A percentile compares a stretch with the other conserved stretches of the same genome.
Conservation (phyloP, 768 basidiomycete genomes). For the Pholiota molesta region DNA sequence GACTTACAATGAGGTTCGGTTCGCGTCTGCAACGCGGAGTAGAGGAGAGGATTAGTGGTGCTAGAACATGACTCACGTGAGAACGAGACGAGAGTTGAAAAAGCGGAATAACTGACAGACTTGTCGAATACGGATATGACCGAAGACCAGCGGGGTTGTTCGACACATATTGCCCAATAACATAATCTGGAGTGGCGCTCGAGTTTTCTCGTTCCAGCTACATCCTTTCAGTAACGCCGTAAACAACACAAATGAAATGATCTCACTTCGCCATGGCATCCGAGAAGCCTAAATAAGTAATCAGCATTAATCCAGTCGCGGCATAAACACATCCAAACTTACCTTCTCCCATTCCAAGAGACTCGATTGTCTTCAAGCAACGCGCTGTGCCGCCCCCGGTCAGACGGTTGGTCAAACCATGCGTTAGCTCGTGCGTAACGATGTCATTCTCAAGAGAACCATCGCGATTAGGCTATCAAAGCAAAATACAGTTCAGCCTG, state of each 20-base stretch:
- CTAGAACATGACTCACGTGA: constrained; percentile 18
- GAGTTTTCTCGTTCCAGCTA: constrained; percentile 48
- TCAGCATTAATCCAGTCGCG: not conserved
- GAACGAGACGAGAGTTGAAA: not conserved
- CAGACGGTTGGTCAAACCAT: constrained; percentile 49
- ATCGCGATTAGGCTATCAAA: constrained; percentile 26
- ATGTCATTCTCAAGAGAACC: constrained; percentile 63
- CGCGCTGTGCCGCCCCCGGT: constrained; percentile 60
- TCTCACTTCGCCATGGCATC: constrained; percentile 51
- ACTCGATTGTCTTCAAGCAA: constrained; percentile 64
- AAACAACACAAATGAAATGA: too few relatives aligned
- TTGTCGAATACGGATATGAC: constrained; percentile 57
- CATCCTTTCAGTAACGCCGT: not conserved
- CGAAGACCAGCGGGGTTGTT: constrained; percentile 55
- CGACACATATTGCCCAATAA: constrained; percentile 54
- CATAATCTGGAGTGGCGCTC: constrained; percentile 36
- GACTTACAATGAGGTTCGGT: constrained; percentile 47
- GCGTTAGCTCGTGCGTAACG: constrained; percentile 51
- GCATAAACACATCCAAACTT: not conserved
- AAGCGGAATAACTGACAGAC: constrained; percentile 31
- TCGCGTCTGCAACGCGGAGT: constrained; percentile 37
- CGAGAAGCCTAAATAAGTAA: constrained; percentile 48
- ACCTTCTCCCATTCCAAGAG: constrained; percentile 69
- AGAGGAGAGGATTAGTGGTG: constrained; percentile 45
- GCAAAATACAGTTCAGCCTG: not conserved